A percentile compares a stretch with the other conserved stretches of the same genome.
Evolutionary conservation across 2,329 filamentous ascomycete genomes (phyloP).

Genomic region (Pseudogymnoascus sp.): DNA sequence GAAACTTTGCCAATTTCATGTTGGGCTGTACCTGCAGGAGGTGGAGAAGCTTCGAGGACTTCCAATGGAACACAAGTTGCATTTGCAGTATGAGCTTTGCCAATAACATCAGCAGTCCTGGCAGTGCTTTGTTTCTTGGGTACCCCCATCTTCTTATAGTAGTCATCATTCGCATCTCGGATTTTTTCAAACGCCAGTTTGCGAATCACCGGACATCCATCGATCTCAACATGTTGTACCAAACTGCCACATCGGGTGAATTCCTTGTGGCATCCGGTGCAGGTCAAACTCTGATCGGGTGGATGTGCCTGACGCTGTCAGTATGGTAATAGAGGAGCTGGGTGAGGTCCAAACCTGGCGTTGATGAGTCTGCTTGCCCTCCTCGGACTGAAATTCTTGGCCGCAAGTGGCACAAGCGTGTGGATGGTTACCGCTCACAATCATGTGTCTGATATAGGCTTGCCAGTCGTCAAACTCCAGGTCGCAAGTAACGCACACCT

Average conservation of each 20-base stretch:
- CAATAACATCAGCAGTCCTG: neutral
- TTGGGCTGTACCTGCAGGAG: neutral
- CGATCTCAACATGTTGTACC: conserved; percentile 18
- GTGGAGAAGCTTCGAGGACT: neutral
- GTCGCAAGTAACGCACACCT: neutral
- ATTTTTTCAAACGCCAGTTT: neutral
- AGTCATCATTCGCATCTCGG: neutral
- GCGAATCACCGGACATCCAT: conserved; percentile 11
- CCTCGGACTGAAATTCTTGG: conserved; percentile 14
- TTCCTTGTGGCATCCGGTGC: conserved; percentile 14
- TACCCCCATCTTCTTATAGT: neutral
- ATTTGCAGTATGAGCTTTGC: neutral
- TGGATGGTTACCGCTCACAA: conserved; percentile 3
- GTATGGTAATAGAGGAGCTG: neutral
- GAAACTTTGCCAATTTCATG: neutral
- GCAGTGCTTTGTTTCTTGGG: neutral
- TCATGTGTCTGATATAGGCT: conserved; percentile 14
- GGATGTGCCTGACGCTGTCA: conserved; percentile 15
- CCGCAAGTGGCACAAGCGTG: conserved; percentile 14
- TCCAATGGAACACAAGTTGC: neutral
- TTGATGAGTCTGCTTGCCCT: conserved; percentile 13
- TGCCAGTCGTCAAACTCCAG: neutral
- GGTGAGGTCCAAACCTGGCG: conserved; percentile 4
- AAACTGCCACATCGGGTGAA: conserved; percentile 20
- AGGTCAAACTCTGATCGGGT: conserved; percentile 17